A percentile compares a stretch with the other conserved stretches of the same genome.
Conservation (phyloP, 495 filamentous ascomycete species). For the Endocarpon pusillum region DNA sequence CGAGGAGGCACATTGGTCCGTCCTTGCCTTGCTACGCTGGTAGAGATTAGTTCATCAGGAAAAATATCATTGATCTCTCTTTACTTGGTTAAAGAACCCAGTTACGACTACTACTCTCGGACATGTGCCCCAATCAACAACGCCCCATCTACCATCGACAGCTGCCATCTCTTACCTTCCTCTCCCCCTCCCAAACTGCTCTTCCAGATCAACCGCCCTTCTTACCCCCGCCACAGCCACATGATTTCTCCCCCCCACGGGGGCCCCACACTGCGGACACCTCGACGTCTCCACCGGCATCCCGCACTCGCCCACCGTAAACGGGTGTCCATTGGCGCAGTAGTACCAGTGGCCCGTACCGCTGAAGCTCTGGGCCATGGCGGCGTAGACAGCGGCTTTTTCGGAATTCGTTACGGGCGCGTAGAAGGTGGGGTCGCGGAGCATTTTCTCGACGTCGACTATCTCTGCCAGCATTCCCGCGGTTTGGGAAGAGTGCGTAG, state of each 20-base stretch:
- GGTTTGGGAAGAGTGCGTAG: constrained; percentile 11
- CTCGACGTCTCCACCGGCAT: constrained; percentile 42
- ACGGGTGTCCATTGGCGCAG: constrained; percentile 51
- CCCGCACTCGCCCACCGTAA: constrained; percentile 59
- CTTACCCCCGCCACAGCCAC: constrained; percentile 30
- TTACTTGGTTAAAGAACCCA: too few relatives aligned
- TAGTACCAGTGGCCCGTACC: constrained; percentile 53
- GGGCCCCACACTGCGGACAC: constrained; percentile 48
- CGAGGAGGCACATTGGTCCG: too few relatives aligned
- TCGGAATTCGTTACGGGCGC: constrained; percentile 27
- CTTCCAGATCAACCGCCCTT: constrained; percentile 31
- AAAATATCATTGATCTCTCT: too few relatives aligned
- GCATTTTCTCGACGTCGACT: constrained; percentile 16
- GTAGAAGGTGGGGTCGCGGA: constrained; percentile 23
- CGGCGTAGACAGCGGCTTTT: constrained; percentile 26
- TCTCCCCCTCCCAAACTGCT: constrained; percentile 15
- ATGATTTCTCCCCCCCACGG: constrained; percentile 45
- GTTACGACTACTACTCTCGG: too few relatives aligned
- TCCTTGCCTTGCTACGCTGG: too few relatives aligned
- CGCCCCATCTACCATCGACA: too few relatives aligned
- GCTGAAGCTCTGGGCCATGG: constrained; percentile 32
- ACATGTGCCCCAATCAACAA: too few relatives aligned
- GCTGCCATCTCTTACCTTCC: too few relatives aligned
- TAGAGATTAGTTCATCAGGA: too few relatives aligned
- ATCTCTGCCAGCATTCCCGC: constrained; percentile 15